These are phyloP conservation scores for Nitzschia sp. DNA, from an alignment of 108 stramenopile species.

Conservation along the genomic window DNA sequence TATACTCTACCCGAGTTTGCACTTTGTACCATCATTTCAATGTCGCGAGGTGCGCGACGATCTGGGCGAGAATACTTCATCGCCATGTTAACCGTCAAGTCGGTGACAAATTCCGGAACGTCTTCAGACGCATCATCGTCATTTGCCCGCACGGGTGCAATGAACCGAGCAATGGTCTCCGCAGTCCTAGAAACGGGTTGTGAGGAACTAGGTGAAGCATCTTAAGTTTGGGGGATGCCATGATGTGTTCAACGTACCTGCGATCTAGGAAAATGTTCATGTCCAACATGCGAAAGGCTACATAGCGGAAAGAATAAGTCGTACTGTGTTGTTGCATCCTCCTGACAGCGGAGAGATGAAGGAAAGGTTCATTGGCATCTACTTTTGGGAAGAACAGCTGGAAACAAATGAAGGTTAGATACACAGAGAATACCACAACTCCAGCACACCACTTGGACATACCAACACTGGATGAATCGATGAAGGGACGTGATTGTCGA, in stretches of 20 bases:
- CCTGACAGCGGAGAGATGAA: conserved; percentile 72
- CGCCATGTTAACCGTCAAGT: conserved; percentile 56
- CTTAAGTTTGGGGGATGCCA: conserved; percentile 41
- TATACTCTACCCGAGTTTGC: conserved; percentile 73
- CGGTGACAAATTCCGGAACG: conserved; percentile 37
- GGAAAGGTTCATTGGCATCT: conserved; percentile 53
- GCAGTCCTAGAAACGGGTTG: conserved; percentile 45
- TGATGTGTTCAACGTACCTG: conserved; percentile 38
- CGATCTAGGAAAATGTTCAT: conserved; percentile 68
- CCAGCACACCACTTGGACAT: conserved; percentile 13
- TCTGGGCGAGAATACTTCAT: conserved; percentile 42
- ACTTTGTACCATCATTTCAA: conserved; percentile 52
- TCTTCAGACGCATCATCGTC: conserved; percentile 33
- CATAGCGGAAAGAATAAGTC: conserved; percentile 72
- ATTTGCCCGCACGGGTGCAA: conserved; percentile 42
- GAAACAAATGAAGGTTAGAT: not conserved
- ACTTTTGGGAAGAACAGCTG: conserved; percentile 50
- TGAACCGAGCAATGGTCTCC: conserved; percentile 64
- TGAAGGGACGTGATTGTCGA: conserved; percentile 73
- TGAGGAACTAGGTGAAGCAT: conserved; percentile 28
- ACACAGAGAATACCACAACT: not conserved
- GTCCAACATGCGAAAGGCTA: conserved; percentile 68
- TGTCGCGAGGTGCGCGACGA: conserved; percentile 49
- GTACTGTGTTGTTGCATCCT: conserved; percentile 52
- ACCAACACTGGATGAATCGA: conserved; percentile 74